Base-by-base conservation (phyloP, 352 stramenopile genomes). In the Globisporangium yorkense region DNA sequence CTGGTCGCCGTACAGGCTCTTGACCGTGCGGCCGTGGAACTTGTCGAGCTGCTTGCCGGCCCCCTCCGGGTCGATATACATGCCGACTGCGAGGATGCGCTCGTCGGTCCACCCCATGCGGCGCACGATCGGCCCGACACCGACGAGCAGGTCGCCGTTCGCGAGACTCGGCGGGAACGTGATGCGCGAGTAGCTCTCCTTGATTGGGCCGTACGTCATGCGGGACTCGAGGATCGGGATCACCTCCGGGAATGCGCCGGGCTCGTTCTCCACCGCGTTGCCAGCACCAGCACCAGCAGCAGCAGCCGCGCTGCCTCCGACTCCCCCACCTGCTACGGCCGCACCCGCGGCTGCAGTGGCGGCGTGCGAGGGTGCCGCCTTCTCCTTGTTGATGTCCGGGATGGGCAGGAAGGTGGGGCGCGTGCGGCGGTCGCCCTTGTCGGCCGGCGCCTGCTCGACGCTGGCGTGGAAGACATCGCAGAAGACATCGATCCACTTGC, bases 51-150 rank as follows among this genome's bases (percentile, higher is more conserved):
- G 67, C 31, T 73, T 73, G 4, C 63, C 66, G 0, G 81, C 84
- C 5, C 65, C 72, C 40, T 88, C 75, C 0, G 77, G 75, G 39
- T 93, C 81, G 18, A 93, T 85, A 58, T 93, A 93, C 49, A 93
- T 65, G 1, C 79, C 84, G 0, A 93, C 79, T 2, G 84, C 78
- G 16, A 93, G 58, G 52, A 93, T 93, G 5, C 80, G 80, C 60
- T 93, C 84, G 53, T 93, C 80, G 5, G 79, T 90, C 84, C 84
- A 93, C 16, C 80, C 80, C 70, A 93, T 82, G 27, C 84, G 80
- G 1, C 84, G 79, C 27, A 93, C 80, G 45, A 93, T 69, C 20
- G 80, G 81, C 0, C 79, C 84, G 6, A 93, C 84, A 10, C 84
- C 84, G 5, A 89, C 72, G 4, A 93, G 63, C 41, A 89, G 63